Base-by-base conservation (phyloP, 2,329 filamentous ascomycete genomes). In the Sporothrix dimorphospora region DNA sequence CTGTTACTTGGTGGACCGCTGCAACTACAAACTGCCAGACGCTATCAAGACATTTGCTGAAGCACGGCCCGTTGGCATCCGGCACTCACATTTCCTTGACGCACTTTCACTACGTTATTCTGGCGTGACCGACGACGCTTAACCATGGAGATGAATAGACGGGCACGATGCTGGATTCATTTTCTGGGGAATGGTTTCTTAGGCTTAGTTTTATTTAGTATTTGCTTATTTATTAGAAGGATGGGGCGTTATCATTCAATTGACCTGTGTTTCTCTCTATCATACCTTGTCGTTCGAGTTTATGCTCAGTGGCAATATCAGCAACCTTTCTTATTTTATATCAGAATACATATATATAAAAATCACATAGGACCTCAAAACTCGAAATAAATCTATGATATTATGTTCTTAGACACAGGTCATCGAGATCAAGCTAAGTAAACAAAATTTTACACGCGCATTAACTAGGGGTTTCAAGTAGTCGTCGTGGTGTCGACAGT, bases 51-150 rank as follows among this genome's bases (percentile, higher is more conserved):
- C 90, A 73, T 98, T 98, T 82, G 89, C 89, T 21, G 82, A 82
- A 75, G 88, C 88, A 71, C 85, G 94, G 12, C 89, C 93, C 4
- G 93, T 93, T 19, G 95, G 95, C 0, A 97, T 98, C 77, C 90
- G 92, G 70, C 95, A 98, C 80, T 90, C 89, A 21, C 93, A 98
- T 80, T 98, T 98, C 77, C 85, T 95, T 74, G 93, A 98, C 78
- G 89, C 91, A 73, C 81, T 98, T 47, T 94, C 91, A 81, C 90
- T 97, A 74, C 86, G 94, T 74, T 97, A 97, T 79, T 71, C 71
- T 0, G 71, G 66, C 11, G 63, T 73, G 8, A 61, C 69, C 1
- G 63, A 72, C 12, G 71, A 63, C 8, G 42, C 40, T 49, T 61
- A 40, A 61, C 12, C 4, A 12, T 27, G n/a, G 11, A 30, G 51